These are phyloP conservation scores for Saccharomyces hybrid DNA, from an alignment of 1,139 yeast species.

Conservation along the genomic window DNA sequence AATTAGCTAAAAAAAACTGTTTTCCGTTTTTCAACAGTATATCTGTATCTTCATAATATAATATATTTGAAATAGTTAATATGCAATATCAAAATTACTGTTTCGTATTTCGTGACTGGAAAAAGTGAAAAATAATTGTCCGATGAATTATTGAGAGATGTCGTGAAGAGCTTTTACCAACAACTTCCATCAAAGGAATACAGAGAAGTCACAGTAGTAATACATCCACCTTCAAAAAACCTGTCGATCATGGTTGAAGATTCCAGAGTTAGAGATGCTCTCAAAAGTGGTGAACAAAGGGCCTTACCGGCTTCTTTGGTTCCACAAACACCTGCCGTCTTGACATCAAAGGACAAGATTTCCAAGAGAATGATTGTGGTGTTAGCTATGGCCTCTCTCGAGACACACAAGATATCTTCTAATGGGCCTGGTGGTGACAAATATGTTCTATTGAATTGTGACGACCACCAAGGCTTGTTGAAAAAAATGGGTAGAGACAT, in stretches of 20 bases:
- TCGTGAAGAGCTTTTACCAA: not conserved
- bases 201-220: too few relatives aligned
- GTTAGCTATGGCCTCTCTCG: constrained; percentile 87
- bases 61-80: not conserved
- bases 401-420: constrained; percentile 79
- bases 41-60: not conserved
- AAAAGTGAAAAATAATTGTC: not conserved
- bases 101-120: not conserved
- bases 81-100: not conserved
- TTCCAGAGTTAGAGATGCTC: constrained; percentile 38
- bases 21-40: not conserved
- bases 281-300: constrained; percentile 34
- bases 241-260: constrained; percentile 36
- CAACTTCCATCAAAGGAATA: not conserved
- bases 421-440: constrained; percentile 81
- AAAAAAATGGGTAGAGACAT: constrained; percentile 96
- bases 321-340: constrained; percentile 77
- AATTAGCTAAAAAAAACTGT: not conserved
- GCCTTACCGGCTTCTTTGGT: constrained; percentile 63
- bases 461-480: constrained; percentile 92
- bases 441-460: constrained; percentile 88
- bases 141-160: not conserved
- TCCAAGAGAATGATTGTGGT: constrained; percentile 86
- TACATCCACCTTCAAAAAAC: not conserved
- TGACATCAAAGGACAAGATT: constrained; percentile 72